Percentiles rank a stretch among this genome's conserved stretches.
Evolutionary conservation across 768 basidiomycete species (phyloP).

Genomic region (Crassisporium funariophilum): DNA sequence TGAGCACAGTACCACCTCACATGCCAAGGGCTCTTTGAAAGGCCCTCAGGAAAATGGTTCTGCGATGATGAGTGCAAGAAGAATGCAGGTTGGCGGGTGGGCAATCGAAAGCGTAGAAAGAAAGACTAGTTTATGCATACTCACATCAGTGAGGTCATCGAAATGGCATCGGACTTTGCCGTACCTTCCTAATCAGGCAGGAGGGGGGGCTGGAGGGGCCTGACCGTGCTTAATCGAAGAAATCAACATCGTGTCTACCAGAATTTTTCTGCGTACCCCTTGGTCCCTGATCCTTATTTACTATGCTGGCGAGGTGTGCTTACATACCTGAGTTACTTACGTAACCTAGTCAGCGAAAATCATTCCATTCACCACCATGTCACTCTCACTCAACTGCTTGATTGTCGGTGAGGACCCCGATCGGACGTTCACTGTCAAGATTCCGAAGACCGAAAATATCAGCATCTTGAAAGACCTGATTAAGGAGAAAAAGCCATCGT

Average conservation of each 20-base stretch:
- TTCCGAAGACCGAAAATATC: conserved; percentile 11
- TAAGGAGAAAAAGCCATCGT: conserved; percentile 15
- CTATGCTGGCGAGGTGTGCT: too few relatives aligned
- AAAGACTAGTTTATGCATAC: too few relatives aligned
- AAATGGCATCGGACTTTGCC: too few relatives aligned
- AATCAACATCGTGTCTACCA: neutral
- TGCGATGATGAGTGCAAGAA: conserved; percentile 15
- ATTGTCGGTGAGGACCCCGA: conserved; percentile 1
- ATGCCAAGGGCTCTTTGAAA: conserved; percentile 13
- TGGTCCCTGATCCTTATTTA: too few relatives aligned
- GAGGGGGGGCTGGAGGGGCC: neutral
- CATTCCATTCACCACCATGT: neutral
- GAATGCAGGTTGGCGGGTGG: conserved; percentile 12
- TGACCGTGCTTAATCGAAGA: neutral
- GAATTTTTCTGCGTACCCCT: neutral
- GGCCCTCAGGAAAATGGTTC: conserved; percentile 13
- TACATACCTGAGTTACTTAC: too few relatives aligned
- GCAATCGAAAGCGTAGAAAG: conserved; percentile 3
- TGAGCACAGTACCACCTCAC: conserved; percentile 19
- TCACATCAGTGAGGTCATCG: too few relatives aligned
- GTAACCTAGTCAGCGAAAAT: too few relatives aligned
- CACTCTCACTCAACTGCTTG: conserved; percentile 12
- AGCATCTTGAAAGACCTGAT: conserved; percentile 13
- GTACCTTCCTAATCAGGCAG: neutral
- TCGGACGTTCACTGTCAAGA: neutral